Percentiles rank a stretch among this genome's conserved stretches.
These are phyloP conservation scores for Penicillium arizonense DNA, from an alignment of 495 filamentous ascomycete genomes.

Conservation along the genomic window DNA sequence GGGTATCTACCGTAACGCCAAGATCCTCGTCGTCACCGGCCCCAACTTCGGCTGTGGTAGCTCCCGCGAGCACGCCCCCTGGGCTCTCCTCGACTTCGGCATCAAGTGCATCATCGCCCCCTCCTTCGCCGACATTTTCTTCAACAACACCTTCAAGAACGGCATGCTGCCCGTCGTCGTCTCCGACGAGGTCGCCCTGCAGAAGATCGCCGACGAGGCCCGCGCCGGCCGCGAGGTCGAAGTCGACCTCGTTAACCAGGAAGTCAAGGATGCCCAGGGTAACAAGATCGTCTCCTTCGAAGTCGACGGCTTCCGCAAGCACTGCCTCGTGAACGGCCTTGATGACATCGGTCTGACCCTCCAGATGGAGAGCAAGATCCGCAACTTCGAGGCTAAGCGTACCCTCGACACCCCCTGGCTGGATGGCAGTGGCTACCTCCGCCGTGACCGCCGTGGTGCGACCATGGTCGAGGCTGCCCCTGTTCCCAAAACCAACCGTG, in stretches of 20 bases:
- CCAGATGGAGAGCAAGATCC: slow-evolving; percentile 87
- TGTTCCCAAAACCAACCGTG: slow-evolving; percentile 88
- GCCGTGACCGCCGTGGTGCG: slow-evolving; percentile 58
- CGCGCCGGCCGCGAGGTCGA: slow-evolving; percentile 82
- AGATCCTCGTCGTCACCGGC: slow-evolving; percentile 92
- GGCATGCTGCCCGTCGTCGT: slow-evolving; percentile 93
- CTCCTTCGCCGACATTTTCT: slow-evolving; percentile 95
- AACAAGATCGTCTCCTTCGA: slow-evolving; percentile 74
- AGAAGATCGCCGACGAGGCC: slow-evolving; percentile 75
- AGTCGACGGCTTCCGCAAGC: slow-evolving; percentile 87
- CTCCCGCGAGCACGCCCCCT: slow-evolving; percentile 93
- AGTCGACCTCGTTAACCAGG: slow-evolving; percentile 84
- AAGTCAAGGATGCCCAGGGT: slow-evolving; percentile 73
- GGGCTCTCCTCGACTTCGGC: slow-evolving; percentile 95
- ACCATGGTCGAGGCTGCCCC: slow-evolving; percentile 78
- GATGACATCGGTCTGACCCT: slow-evolving; percentile 96
- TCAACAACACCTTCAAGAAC: slow-evolving; percentile 99
- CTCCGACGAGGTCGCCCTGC: slow-evolving; percentile 61
- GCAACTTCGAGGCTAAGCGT: slow-evolving; percentile 74
- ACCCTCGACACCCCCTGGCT: slow-evolving; percentile 85
- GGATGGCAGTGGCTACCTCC: slow-evolving; percentile 83
- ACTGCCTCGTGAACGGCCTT: slow-evolving; percentile 91
- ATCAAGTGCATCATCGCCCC: slow-evolving; percentile 93
- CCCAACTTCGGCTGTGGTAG: slow-evolving; percentile 95
- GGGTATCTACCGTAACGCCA: slow-evolving; percentile 78